Percentiles rank a stretch among this genome's conserved stretches.
Evolutionary conservation across 139 green algal species (phyloP).

Genomic region (Ostreobium quekettii): DNA sequence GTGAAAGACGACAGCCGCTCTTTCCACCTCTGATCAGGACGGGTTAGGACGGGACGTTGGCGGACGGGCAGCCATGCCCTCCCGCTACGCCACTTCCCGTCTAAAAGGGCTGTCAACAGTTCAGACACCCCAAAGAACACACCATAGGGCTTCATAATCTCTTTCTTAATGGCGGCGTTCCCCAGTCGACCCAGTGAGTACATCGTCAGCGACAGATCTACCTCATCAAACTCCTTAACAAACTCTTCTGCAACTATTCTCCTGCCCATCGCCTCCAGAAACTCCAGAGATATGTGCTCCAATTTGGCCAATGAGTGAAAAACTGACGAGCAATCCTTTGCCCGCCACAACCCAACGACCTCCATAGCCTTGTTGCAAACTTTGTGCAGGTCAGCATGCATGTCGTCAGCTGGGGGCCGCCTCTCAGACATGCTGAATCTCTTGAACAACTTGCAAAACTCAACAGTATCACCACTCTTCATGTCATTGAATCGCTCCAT

Average conservation of each 20-base stretch:
- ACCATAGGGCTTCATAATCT: conserved; percentile 14
- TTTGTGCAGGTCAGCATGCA: too few species aligned
- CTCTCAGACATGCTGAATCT: too few species aligned
- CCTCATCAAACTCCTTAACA: background rate
- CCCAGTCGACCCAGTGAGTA: conserved; percentile 8
- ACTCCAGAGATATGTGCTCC: conserved; percentile 8
- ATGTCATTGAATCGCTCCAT: too few species aligned
- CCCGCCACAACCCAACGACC: too few species aligned
- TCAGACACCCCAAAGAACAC: conserved; percentile 19
- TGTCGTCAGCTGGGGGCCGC: too few species aligned
- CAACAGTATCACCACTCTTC: too few species aligned
- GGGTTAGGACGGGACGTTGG: conserved; percentile 5
- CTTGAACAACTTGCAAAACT: too few species aligned
- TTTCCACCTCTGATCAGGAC: background rate
- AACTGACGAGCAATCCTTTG: too few species aligned
- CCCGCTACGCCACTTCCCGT: background rate
- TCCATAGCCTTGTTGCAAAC: too few species aligned
- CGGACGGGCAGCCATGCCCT: background rate
- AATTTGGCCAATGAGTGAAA: conserved; percentile 8
- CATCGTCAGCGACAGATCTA: background rate
- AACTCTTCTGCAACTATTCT: background rate
- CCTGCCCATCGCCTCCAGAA: background rate
- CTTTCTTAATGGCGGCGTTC: background rate
- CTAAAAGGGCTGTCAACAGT: background rate
- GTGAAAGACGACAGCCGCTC: conserved; percentile 3